Percentiles rank a stretch among this genome's conserved stretches.
Conservation (phyloP, 2,329 filamentous ascomycete genomes). For the Clonostachys rosea region DNA sequence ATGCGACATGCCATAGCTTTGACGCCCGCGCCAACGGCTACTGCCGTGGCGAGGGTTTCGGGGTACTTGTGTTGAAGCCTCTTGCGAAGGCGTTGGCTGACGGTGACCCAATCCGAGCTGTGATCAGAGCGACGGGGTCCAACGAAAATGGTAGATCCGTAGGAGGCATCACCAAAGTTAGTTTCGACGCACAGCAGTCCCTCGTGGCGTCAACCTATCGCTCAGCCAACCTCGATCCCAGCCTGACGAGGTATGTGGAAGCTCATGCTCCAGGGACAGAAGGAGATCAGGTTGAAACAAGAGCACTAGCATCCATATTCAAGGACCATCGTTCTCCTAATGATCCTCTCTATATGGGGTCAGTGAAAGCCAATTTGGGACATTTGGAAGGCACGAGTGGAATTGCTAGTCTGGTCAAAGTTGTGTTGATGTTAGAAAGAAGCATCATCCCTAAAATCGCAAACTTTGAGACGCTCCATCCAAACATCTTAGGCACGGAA, state of each 20-base stretch:
- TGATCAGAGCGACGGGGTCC: slow-evolving; percentile 40
- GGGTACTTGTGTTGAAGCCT: slow-evolving; percentile 50
- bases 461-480: slow-evolving; percentile 7
- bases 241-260: slow-evolving; percentile 31
- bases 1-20: slow-evolving; percentile 1
- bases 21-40: slow-evolving; percentile 36
- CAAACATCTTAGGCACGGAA: slow-evolving; percentile 5
- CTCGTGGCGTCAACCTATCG: slow-evolving; percentile 30
- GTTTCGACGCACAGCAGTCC: slow-evolving; percentile 35
- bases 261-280: slow-evolving; percentile 53
- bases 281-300: slow-evolving; percentile 32
- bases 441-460: slow-evolving; percentile 9
- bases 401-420: slow-evolving; percentile 10
- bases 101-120: slow-evolving; percentile 46
- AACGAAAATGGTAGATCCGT: slow-evolving; percentile 51
- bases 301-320: slow-evolving; percentile 21
- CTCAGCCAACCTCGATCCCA: slow-evolving; percentile 15
- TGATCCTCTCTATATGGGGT: background rate
- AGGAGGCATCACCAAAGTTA: slow-evolving; percentile 50
- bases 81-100: slow-evolving; percentile 49
- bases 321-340: slow-evolving; percentile 3
- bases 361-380: slow-evolving; percentile 10
- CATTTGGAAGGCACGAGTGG: slow-evolving; percentile 11
- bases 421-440: slow-evolving; percentile 7
- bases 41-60: slow-evolving; percentile 55